Conservation (phyloP, 495 filamentous ascomycete genomes). For the Podospora pseudopauciseta region DNA sequence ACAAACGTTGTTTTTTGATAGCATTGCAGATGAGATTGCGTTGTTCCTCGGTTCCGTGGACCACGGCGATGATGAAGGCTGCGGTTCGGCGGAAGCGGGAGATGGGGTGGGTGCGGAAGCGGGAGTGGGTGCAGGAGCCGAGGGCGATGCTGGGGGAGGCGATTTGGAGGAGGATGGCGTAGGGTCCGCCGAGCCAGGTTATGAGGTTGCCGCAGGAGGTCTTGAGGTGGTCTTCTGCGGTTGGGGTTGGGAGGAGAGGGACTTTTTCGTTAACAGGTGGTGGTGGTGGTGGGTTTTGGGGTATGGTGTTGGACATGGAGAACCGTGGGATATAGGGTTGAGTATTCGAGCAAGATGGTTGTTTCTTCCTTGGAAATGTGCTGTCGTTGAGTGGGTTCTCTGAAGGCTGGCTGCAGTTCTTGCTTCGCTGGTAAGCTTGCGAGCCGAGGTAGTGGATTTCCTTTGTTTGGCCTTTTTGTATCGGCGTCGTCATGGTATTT, state of each 20-base stretch:
- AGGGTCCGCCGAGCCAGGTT: constrained; percentile 17
- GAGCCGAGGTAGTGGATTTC: constrained; percentile 4
- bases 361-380: not conserved
- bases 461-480: not conserved
- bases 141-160: constrained; percentile 16
- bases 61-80: constrained; percentile 14
- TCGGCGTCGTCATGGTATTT: not conserved
- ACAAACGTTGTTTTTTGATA: constrained; percentile 13
- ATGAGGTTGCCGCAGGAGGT: constrained; percentile 6
- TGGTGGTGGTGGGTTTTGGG: not conserved
- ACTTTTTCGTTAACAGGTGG: not conserved
- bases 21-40: not conserved
- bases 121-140: constrained; percentile 18
- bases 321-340: not conserved
- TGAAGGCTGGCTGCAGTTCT: not conserved
- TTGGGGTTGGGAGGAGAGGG: not conserved
- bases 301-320: not conserved
- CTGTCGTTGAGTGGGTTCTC: not conserved
- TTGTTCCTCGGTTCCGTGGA: constrained; percentile 5
- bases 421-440: not conserved
- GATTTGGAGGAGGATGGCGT: constrained; percentile 19
- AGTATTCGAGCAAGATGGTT: not conserved
- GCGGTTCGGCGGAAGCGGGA: constrained; percentile 17
- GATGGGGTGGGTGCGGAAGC: constrained; percentile 14
- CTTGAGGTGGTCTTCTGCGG: constrained; percentile 8